Base-by-base conservation (phyloP, 345 rosid genomes). In the Salix koriyanagi region DNA sequence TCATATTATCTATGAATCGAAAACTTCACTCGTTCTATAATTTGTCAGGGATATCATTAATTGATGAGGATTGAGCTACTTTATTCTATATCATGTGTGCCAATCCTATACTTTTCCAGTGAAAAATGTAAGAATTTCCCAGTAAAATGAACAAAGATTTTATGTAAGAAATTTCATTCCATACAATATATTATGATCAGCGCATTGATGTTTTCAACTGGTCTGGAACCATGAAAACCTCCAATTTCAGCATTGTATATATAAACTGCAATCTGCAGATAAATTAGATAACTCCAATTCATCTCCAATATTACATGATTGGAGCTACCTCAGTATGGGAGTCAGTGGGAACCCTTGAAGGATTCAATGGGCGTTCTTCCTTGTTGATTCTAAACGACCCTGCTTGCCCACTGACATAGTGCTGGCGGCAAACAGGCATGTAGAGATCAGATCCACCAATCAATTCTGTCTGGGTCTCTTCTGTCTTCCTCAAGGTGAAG, bases 371-470 rank as follows among this genome's bases (percentile, higher is more conserved):
- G 70, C 83, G 52, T 52, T 78, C 76, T 52, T 78, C 76, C 65
- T 86, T 7, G 87, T 81, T 19, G 88, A 80, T 72, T 83, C 84
- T 25, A 30, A 30, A 30, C 32, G 2, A 30, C 32, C 32, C 91
- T 14, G 76, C 78, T 67, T 90, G 89, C 6, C 91, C 86, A 58
- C 75, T 78, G 19, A 89, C 81, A 46, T 93, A 91, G 78, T 91
- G 99, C 64, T 86, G 90, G 10, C 97, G 94, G 82, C 99, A 95
- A 26, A 90, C 93, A 0, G 94, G 99, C 98, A 93, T 91, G 83
- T 96, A 93, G 19, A 92, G 81, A 68, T 91, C 94, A 61, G 91
- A 85, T 23, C 99, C 98, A 0, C 91, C 97, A 1, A 93, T 89
- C 19, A 96, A 84, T 67, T 96, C 94, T 7, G 92, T 91, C 75